Conservation (phyloP, 768 basidiomycete species). For the Harrya chromipes region DNA sequence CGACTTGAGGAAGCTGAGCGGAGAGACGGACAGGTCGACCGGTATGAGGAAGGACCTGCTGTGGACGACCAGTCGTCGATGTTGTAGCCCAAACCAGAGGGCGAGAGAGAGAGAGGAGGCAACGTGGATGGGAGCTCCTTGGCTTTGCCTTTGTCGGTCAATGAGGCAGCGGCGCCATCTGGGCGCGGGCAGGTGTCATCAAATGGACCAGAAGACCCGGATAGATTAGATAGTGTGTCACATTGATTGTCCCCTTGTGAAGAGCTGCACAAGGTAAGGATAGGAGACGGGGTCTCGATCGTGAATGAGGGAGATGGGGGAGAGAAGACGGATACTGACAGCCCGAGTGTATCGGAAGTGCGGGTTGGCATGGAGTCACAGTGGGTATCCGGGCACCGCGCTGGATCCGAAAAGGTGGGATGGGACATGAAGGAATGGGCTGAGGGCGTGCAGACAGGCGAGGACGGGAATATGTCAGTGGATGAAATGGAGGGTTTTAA, state of each 20-base stretch:
- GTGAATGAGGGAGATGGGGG: constrained; percentile 8
- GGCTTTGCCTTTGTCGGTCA: constrained; percentile 54
- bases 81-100: constrained; percentile 47
- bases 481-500: constrained; percentile 9
- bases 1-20: constrained; percentile 28
- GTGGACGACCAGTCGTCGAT: constrained; percentile 38
- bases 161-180: constrained; percentile 22
- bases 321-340: constrained; percentile 17
- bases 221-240: constrained; percentile 26
- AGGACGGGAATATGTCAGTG: not conserved
- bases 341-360: constrained; percentile 4
- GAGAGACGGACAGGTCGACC: constrained; percentile 37
- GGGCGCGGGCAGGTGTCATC: constrained; percentile 7
- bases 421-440: constrained; percentile 12
- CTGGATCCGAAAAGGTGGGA: constrained; percentile 11
- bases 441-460: constrained; percentile 5
- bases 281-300: constrained; percentile 1
- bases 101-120: constrained; percentile 62
- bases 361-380: not conserved
- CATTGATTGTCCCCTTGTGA: constrained; percentile 1
- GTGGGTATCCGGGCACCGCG: not conserved
- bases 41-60: constrained; percentile 34
- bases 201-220: constrained; percentile 15
- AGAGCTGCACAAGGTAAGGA: constrained; percentile 3
- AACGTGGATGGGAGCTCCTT: constrained; percentile 52